Evolutionary conservation across 169 alveolate species (phyloP), one percentile per base, ranked within the genome.

Genomic region (Plasmodium blacklocki): DNA sequence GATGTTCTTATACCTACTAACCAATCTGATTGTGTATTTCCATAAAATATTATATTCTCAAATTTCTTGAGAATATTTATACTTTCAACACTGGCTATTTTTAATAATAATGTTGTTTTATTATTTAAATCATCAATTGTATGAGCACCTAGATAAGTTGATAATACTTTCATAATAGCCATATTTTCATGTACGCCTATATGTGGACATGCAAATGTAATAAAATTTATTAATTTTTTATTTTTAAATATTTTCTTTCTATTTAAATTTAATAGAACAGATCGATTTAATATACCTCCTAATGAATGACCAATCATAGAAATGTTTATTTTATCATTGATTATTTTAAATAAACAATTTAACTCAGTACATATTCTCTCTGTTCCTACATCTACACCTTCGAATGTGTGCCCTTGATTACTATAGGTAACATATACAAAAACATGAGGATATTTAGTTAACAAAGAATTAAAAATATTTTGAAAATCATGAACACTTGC

Each of bases 1-100:
- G 96, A 94, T 14, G 96, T 94, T 14, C 96, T 72, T 4, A 94
- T 94, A 14, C 95, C 96, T 14, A 94, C 96, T 88, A 94, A 66
- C 91, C 88, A 68, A 71, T 94, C 96, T 4, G 95, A 93, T 29
- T 92, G 93, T 2, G 89, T 74, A 67, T 94, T 94, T 0, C 96
- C 96, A 80, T 94, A 94, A n/a, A 93, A 88, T 8, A 90, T 74
- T 2, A 94, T 86, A 62, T 89, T 94, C 58, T 89, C 92, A 86
- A 94, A 94, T 56, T 75, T 52, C 32, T 66, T 62, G 56, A 94
- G 59, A 15, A 60, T 21, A 52, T 72, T 89, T 66, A 76, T 62
- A 15, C 94, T 91, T 45, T 94, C 90, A 18, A 73, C 43, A 39
- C 75, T 88, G n/a, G 91, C 73, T 11, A 94, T 88, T 52, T 75